Base-by-base conservation (phyloP, 345 rosid genomes). In the Noccaea bulbosa region DNA sequence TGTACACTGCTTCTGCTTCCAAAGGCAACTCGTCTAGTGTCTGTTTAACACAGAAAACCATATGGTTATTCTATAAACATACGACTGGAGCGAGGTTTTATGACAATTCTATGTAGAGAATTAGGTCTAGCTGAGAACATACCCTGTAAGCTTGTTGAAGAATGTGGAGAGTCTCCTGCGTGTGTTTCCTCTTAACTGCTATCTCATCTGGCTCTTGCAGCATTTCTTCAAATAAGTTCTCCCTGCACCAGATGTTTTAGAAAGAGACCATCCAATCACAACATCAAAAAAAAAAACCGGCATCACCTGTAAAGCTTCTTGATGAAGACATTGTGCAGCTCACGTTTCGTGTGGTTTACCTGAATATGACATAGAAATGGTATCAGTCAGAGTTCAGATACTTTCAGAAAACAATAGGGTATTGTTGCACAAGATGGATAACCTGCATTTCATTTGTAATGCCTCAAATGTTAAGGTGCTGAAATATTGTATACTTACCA, bases 311-410 rank as follows among this genome's bases (percentile, higher is more conserved):
- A 95, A 45, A 95, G 98, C 84, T 88, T 95, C 80, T 77, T 86
- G 66, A 95, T 95, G 81, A 95, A 90, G 68, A 92, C 84, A 66
- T 92, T 95, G 81, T 92, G 99, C 77, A 95, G 75, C 78, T 95
- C 98, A 2, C 99, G 92, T 80, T 95, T 95, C 1, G 99, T 88
- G 79, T 90, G 96, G 67, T 92, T 87, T 59, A 95, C 99, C 99
- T 95, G 77, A 73, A 30, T 22, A 67, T 67, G 38, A 70, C 35
- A 70, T 15, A 49, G 8, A 75, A 46, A 34, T 32, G 5, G 79
- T 57, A 76, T 76, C 30, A 70, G 62, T 32, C 12, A 57, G 46
- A 34, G 55, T 70, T 56, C 5, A 0, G 48, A 2, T 53, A 62
- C 38, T 54, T 35, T 27, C 44, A 27, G 33, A 68, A 7, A 30